Conservation (phyloP, 2,329 filamentous ascomycete species). For the Epicoccum nigrum region DNA sequence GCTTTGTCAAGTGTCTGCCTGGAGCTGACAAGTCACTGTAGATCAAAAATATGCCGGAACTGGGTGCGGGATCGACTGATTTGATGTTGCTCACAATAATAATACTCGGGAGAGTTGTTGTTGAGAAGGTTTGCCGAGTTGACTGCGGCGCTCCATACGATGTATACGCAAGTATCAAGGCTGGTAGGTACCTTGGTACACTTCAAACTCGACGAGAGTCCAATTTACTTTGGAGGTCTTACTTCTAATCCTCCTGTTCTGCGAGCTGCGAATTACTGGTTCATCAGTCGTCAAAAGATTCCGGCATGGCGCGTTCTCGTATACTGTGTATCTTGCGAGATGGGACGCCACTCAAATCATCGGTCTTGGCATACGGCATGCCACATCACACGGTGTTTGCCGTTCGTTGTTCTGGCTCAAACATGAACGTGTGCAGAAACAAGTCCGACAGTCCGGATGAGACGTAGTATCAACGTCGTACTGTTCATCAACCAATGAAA, state of each 20-base stretch:
- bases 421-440: not conserved
- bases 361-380: not conserved
- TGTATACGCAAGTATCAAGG: too few species aligned
- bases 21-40: too few species aligned
- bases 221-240: too few species aligned
- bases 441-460: not conserved
- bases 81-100: not conserved
- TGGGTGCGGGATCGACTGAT: conserved; percentile 3
- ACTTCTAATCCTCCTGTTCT: too few species aligned
- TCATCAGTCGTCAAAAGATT: too few species aligned
- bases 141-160: not conserved
- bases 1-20: too few species aligned
- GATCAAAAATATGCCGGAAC: not conserved
- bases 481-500: conserved; percentile 1
- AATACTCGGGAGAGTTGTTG: not conserved
- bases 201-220: too few species aligned
- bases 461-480: conserved; percentile 1
- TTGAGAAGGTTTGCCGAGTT: conserved; percentile 7
- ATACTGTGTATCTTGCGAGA: too few species aligned
- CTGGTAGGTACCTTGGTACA: too few species aligned
- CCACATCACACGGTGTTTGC: not conserved
- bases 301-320: too few species aligned
- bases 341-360: not conserved
- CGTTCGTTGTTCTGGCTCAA: not conserved
- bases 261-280: too few species aligned